Conservation (phyloP, 768 basidiomycete species). For the Lepiota brunneoincarnata region DNA sequence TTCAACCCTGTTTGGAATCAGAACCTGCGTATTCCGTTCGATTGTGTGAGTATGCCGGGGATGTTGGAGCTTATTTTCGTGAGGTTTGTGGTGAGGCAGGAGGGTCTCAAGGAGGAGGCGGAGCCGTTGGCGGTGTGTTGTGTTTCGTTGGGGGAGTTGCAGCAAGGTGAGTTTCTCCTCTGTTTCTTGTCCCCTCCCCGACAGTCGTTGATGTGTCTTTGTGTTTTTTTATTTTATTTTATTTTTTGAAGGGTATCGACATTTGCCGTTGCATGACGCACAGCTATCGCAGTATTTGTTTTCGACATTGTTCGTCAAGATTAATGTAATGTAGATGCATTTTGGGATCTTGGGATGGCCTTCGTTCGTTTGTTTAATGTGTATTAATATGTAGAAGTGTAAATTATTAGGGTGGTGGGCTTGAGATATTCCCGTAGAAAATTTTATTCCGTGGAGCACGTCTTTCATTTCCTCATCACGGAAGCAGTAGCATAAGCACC, state of each 20-base stretch:
- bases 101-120: slow-evolving; percentile 51
- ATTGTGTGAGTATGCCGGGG: slow-evolving; percentile 53
- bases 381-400: too few relatives aligned
- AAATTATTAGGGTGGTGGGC: too few relatives aligned
- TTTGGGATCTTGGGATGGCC: too few relatives aligned
- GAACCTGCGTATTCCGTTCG: slow-evolving; percentile 65
- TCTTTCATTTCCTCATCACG: too few relatives aligned
- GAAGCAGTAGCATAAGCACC: too few relatives aligned
- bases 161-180: slow-evolving; percentile 50
- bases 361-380: too few relatives aligned
- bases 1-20: slow-evolving; percentile 94
- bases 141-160: slow-evolving; percentile 69
- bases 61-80: slow-evolving; percentile 89
- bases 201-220: neutral
- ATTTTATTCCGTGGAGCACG: too few relatives aligned
- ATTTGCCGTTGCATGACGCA: slow-evolving; percentile 89
- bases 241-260: slow-evolving; percentile 70
- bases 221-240: neutral
- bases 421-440: too few relatives aligned
- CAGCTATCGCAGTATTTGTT: slow-evolving; percentile 90
- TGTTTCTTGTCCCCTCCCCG: neutral
- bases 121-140: slow-evolving; percentile 78
- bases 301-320: slow-evolving; percentile 85
- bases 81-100: slow-evolving; percentile 71
- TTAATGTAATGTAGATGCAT: slow-evolving; percentile 38